These are phyloP conservation scores for Chalciporus pseudorubinellus DNA, from an alignment of 768 basidiomycete species.

Conservation along the genomic window DNA sequence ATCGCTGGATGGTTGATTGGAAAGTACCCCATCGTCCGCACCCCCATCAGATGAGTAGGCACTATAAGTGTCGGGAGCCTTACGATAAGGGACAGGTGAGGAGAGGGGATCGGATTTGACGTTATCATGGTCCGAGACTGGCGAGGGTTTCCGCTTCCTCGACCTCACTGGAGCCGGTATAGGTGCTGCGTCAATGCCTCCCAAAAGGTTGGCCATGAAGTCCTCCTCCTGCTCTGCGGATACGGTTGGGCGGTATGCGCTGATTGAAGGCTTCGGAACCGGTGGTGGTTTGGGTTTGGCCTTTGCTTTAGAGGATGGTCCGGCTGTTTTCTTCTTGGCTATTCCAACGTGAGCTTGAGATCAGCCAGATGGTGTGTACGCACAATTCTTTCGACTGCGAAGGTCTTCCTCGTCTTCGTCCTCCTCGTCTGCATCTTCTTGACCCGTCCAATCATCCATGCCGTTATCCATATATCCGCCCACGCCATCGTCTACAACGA, in stretches of 20 bases:
- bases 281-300: constrained; percentile 46
- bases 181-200: constrained; percentile 58
- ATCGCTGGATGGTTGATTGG: constrained; percentile 41
- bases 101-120: constrained; percentile 30
- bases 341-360: constrained; percentile 1
- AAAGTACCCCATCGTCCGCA: constrained; percentile 22
- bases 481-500: constrained; percentile 92
- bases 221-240: constrained; percentile 82
- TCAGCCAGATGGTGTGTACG: constrained; percentile 11
- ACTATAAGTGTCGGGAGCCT: constrained; percentile 29
- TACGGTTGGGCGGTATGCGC: constrained; percentile 74
- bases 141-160: constrained; percentile 72
- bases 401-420: constrained; percentile 44
- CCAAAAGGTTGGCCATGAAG: constrained; percentile 83
- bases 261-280: constrained; percentile 57
- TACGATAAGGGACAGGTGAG: constrained; percentile 40
- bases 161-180: constrained; percentile 34
- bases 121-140: constrained; percentile 39
- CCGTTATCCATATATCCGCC: constrained; percentile 94
- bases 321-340: constrained; percentile 29
- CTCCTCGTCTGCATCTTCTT: constrained; percentile 53
- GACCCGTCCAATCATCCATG: constrained; percentile 87
- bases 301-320: constrained; percentile 34
- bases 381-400: constrained; percentile 41
- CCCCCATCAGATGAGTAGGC: constrained; percentile 37